phyloP scores from a whole-genome alignment of 2,329 filamentous ascomycete species.

The Colletotrichum lentis region DNA sequence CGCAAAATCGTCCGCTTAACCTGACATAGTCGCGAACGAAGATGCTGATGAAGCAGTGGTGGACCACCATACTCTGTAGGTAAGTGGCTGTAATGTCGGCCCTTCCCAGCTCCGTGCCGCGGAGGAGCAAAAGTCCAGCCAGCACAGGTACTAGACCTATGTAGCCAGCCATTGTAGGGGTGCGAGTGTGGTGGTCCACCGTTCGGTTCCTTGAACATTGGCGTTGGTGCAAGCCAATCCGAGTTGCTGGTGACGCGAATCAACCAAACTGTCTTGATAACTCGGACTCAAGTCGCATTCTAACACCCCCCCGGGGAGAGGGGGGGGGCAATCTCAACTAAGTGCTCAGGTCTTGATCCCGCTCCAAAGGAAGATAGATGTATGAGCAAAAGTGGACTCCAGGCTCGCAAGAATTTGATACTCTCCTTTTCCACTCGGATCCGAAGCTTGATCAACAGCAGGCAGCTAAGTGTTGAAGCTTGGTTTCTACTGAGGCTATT shows the following conservation, averaged over 20 bases:
- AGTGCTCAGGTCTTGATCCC: too few species aligned
- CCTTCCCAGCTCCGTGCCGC: conserved; percentile 11
- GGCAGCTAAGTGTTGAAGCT: not conserved
- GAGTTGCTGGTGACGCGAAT: conserved; percentile 23
- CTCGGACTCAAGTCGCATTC: conserved; percentile 17
- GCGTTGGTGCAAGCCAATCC: conserved; percentile 9
- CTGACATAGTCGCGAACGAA: not conserved
- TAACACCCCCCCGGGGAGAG: not conserved
- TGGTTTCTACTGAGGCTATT: not conserved
- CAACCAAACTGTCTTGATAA: conserved; percentile 25
- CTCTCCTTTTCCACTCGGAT: not conserved
- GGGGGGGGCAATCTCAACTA: too few species aligned
- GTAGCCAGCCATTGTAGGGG: not conserved
- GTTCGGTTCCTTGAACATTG: not conserved
- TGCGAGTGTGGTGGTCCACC: not conserved
- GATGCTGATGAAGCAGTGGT: not conserved
- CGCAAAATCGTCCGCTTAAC: not conserved
- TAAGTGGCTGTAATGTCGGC: conserved; percentile 1
- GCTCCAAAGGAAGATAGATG: not conserved
- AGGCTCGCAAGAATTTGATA: not conserved
- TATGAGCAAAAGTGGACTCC: not conserved
- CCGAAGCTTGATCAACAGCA: not conserved
- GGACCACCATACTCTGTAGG: not conserved
- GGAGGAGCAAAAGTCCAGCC: conserved; percentile 28
- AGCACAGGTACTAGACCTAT: not conserved